Conservation (phyloP, 495 filamentous ascomycete genomes). For the Lasiosphaeriaceae sp. region DNA sequence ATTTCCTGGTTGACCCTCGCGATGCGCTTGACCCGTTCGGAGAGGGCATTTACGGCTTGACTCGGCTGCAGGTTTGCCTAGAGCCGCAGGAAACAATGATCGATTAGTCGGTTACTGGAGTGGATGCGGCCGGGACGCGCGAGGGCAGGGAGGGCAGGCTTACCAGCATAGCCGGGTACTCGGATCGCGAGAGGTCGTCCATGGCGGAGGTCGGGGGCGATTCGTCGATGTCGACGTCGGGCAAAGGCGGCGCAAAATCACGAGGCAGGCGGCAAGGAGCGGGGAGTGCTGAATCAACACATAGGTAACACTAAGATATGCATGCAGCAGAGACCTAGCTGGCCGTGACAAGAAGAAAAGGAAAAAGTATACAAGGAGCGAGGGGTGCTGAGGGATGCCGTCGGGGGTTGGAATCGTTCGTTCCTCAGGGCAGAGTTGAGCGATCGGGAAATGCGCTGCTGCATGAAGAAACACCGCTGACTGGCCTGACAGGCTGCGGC, state of each 20-base stretch:
- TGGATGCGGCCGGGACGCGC: background rate
- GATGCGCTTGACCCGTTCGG: slow-evolving; percentile 85
- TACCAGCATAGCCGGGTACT: slow-evolving; percentile 97
- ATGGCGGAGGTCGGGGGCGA: slow-evolving; percentile 28
- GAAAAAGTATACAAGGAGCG: slow-evolving; percentile 9
- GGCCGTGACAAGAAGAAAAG: slow-evolving; percentile 1
- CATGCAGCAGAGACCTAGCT: background rate
- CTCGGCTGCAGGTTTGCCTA: slow-evolving; percentile 79
- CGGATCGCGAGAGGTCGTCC: slow-evolving; percentile 78
- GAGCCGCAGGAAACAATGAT: slow-evolving; percentile 17
- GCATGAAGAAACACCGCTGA: slow-evolving; percentile 7
- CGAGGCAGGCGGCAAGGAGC: slow-evolving; percentile 1
- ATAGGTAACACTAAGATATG: slow-evolving; percentile 23
- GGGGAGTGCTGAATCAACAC: slow-evolving; percentile 17
- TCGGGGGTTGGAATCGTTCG: background rate
- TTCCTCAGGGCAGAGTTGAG: slow-evolving; percentile 3
- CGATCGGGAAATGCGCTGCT: slow-evolving; percentile 6
- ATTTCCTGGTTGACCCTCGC: slow-evolving; percentile 84
- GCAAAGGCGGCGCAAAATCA: slow-evolving; percentile 7
- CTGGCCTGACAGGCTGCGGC: background rate
- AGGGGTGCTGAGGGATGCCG: slow-evolving; percentile 1
- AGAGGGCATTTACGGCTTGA: slow-evolving; percentile 79
- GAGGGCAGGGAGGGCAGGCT: slow-evolving; percentile 26
- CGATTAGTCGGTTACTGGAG: background rate
- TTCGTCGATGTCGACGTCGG: background rate